Evolutionary conservation across 1,284 basidiomycete species (phyloP).

Genomic region (Bondarzewia mesenterica): DNA sequence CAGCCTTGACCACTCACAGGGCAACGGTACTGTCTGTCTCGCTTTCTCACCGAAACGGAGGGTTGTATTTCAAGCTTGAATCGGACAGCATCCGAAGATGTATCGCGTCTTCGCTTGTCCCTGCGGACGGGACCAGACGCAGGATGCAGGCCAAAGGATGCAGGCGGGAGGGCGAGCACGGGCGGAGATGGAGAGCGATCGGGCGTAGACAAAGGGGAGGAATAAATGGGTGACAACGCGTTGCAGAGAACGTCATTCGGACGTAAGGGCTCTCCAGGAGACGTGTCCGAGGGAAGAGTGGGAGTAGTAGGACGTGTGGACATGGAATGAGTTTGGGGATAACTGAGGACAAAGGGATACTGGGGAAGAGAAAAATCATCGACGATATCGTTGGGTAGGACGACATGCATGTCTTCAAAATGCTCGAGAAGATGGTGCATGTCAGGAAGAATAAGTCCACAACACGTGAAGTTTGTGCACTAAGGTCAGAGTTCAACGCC

Average conservation of each 20-base stretch:
- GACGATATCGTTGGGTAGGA: slow-evolving; percentile 22
- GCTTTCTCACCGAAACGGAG: slow-evolving; percentile 10
- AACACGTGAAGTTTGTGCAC: slow-evolving; percentile 63
- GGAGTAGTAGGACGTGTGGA: slow-evolving; percentile 13
- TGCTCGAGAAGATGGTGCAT: slow-evolving; percentile 65
- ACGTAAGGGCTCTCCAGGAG: slow-evolving; percentile 5
- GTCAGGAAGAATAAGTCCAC: slow-evolving; percentile 49
- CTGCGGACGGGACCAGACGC: slow-evolving; percentile 6
- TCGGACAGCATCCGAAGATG: background rate
- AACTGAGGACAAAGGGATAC: slow-evolving; percentile 20
- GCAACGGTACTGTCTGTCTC: slow-evolving; percentile 13
- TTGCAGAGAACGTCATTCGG: slow-evolving; percentile 6
- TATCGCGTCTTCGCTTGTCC: slow-evolving; percentile 2
- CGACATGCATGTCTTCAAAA: slow-evolving; percentile 52
- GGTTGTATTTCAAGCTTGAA: slow-evolving; percentile 6
- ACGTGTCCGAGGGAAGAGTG: background rate
- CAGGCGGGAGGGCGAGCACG: slow-evolving; percentile 17
- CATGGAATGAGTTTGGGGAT: slow-evolving; percentile 23
- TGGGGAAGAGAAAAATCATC: slow-evolving; percentile 9
- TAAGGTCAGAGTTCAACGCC: slow-evolving; percentile 16
- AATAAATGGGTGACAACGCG: slow-evolving; percentile 6
- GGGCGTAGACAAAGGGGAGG: slow-evolving; percentile 9
- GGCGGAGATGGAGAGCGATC: slow-evolving; percentile 8
- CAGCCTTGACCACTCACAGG: slow-evolving; percentile 12
- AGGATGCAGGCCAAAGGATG: slow-evolving; percentile 17